Percentiles rank a stretch among this genome's conserved stretches.
These are phyloP conservation scores for Apiospora pterosperma DNA, from an alignment of 2,329 filamentous ascomycete genomes.

Conservation along the genomic window DNA sequence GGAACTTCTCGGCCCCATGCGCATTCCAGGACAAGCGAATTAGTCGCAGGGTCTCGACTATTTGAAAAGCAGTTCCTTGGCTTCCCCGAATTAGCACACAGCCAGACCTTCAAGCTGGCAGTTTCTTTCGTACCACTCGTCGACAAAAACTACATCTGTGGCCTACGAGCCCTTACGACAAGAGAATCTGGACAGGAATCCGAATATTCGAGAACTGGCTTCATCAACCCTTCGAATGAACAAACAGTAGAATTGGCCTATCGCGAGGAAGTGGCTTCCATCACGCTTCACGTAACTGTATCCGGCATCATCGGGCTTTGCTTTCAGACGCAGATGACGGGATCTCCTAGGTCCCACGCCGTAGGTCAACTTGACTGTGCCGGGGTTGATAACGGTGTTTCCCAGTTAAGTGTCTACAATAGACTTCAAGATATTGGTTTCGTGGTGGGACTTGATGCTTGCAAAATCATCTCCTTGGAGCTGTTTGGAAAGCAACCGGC, in stretches of 20 bases:
- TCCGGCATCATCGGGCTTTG: slow-evolving; percentile 13
- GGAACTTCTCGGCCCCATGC: background rate
- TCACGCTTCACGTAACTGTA: slow-evolving; percentile 11
- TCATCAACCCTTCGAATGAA: slow-evolving; percentile 10
- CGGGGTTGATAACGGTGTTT: slow-evolving; percentile 11
- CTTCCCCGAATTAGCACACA: slow-evolving; percentile 1
- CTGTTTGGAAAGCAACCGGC: slow-evolving; percentile 5
- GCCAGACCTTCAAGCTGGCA: slow-evolving; percentile 7
- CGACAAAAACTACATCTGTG: slow-evolving; percentile 14
- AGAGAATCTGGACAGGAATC: background rate
- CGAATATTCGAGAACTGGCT: slow-evolving; percentile 9
- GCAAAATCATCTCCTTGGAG: slow-evolving; percentile 15
- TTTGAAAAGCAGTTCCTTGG: slow-evolving; percentile 13
- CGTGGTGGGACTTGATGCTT: slow-evolving; percentile 15
- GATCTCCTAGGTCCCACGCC: background rate
- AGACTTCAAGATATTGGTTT: slow-evolving; percentile 7
- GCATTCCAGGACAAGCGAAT: background rate
- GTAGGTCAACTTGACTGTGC: background rate
- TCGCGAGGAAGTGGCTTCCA: slow-evolving; percentile 5
- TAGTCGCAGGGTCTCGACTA: slow-evolving; percentile 13
- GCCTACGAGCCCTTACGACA: slow-evolving; percentile 9
- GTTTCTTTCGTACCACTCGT: slow-evolving; percentile 12
- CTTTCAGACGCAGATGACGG: slow-evolving; percentile 8
- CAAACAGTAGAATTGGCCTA: slow-evolving; percentile 5
- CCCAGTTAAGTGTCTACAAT: background rate